phyloP scores from a whole-genome alignment of 2,329 filamentous ascomycete species.

The Endothia cerciana region DNA sequence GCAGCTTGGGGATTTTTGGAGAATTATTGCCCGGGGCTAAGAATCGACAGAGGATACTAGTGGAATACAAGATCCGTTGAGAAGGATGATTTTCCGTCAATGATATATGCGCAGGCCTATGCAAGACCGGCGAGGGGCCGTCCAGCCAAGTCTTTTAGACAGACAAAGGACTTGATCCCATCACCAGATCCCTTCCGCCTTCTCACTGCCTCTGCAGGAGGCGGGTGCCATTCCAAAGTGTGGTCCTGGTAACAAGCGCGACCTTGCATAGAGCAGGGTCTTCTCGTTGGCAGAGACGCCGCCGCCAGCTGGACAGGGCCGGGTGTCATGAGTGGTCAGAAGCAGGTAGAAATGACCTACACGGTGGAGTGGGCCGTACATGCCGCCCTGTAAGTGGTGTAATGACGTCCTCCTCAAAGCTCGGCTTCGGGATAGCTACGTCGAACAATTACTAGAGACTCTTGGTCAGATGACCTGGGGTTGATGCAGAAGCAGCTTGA shows the following conservation, averaged over 20 bases:
- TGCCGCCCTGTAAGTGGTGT: constrained; percentile 4
- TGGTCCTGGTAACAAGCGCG: not conserved
- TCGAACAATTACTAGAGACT: not conserved
- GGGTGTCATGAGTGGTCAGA: not conserved
- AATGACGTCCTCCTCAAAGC: not conserved
- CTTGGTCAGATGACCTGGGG: constrained; percentile 1
- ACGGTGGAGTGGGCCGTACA: not conserved
- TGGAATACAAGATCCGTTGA: not conserved
- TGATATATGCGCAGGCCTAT: constrained; percentile 9
- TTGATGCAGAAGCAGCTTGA: not conserved
- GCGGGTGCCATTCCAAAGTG: not conserved
- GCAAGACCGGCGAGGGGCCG: constrained; percentile 1
- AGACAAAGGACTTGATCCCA: not conserved
- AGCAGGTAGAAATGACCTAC: not conserved
- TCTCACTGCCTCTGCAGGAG: not conserved
- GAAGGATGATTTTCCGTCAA: constrained; percentile 24
- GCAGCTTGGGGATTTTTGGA: not conserved
- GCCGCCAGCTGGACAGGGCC: no score
- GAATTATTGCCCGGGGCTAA: not conserved
- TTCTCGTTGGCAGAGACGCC: not conserved
- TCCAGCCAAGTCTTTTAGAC: constrained; percentile 17
- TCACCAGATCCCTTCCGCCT: not conserved
- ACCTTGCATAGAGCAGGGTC: not conserved
- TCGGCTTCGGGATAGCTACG: constrained; percentile 15
- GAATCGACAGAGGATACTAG: not conserved